Evolutionary conservation across 164 flowering plant genomes (phyloP), one percentile per base, ranked within the genome.

Genomic region (Vitis rotundifolia): DNA sequence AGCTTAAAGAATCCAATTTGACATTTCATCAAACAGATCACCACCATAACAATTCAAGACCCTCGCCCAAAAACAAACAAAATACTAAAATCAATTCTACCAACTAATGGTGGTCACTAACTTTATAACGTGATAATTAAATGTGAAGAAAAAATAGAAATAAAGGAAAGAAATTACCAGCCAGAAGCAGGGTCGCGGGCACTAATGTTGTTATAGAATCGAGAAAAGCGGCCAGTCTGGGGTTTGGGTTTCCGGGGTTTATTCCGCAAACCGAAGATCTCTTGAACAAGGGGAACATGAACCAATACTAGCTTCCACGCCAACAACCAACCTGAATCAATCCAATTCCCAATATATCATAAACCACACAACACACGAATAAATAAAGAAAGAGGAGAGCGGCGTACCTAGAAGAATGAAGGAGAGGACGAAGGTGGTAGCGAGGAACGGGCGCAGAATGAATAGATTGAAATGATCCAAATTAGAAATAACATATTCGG

Each of bases 231-330:
- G 53, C 91, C 79, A 57, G 82, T 73, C 15, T 70, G 76, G n/a
- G 89, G 94, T 75, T 86, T 91, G 0, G 85, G 79, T 59, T 78
- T 81, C 2, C 48, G 16, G 8, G 85, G 73, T 70, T 91, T 94
- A 77, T 91, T 87, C 50, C 82, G 75, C 62, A 90, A 73, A 15
- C 92, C 91, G 67, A 77, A 89, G n/a, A 91, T 87, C 74, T 92
- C 99, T 74, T 91, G 99, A 51, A 92, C 91, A 66, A 95, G 67
- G 44, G 99, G 97, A 22, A 95, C 97, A 65, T 90, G 99, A 72
- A 87, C 92, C 68, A 90, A 84, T 11, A 95, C 93, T 48, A 91
- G 75, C 76, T 90, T 92, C 99, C 98, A 91, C 13, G 99, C 98
- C 81, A 88, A 73, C 37, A 71, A 75, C 99, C 98, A 95, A 68